Evolutionary conservation across 1,284 basidiomycete species (phyloP).

Genomic region (Moniliophthora roreri): DNA sequence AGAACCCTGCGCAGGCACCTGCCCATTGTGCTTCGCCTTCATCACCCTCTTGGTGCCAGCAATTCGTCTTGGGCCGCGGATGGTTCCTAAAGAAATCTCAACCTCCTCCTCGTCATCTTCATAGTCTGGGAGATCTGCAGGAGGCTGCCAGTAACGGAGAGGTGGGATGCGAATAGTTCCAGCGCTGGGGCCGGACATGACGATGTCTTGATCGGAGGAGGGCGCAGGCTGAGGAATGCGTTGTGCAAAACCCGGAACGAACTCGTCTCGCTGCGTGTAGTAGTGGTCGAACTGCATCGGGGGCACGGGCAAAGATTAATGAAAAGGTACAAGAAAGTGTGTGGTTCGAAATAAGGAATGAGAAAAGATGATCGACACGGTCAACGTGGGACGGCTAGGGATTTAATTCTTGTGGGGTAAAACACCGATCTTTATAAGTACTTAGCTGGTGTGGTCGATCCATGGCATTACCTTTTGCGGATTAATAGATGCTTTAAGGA

Average conservation of each 20-base stretch:
- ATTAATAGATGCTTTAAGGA: too few species aligned
- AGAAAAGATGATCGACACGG: not conserved
- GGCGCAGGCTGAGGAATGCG: not conserved
- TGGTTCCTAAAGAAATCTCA: not conserved
- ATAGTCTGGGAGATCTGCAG: not conserved
- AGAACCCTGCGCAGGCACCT: too few species aligned
- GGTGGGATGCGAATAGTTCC: not conserved
- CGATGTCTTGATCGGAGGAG: not conserved
- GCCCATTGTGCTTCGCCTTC: not conserved
- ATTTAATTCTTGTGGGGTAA: too few species aligned
- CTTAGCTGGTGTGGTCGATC: too few species aligned
- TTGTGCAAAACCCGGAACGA: too few species aligned
- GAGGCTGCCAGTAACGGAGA: not conserved
- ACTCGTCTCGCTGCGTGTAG: not conserved
- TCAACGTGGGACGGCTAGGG: too few species aligned
- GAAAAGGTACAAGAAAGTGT: not conserved
- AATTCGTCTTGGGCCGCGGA: not conserved
- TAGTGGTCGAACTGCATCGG: slow-evolving; percentile 1
- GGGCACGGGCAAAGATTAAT: not conserved
- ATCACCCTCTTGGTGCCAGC: slow-evolving; percentile 1
- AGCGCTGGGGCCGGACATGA: not conserved
- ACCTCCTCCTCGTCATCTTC: not conserved
- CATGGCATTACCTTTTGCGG: too few species aligned
- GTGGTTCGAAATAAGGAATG: not conserved
- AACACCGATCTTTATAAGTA: too few species aligned